Conservation (phyloP, 371 early-diverging fungal species). For the Nosema muscidifuracis region DNA sequence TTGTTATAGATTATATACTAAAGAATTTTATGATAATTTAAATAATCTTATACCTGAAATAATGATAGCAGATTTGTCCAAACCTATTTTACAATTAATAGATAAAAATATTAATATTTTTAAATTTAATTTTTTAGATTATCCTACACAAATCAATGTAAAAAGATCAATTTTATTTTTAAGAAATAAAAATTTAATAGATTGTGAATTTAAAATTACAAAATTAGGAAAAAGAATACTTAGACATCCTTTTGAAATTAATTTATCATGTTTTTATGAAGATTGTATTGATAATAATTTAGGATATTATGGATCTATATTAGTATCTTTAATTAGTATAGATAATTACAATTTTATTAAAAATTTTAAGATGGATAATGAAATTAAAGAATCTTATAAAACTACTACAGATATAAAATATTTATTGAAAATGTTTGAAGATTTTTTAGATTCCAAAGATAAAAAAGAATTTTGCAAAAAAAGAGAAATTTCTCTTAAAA, state of each 20-base stretch:
- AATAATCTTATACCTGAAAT: conserved; percentile 85
- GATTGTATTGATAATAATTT: conserved; percentile 7
- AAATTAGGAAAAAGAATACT: conserved; percentile 45
- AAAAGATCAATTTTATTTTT: background rate
- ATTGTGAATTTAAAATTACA: conserved; percentile 42
- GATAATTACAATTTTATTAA: conserved; percentile 57
- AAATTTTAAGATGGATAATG: conserved; percentile 3
- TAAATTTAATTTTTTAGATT: conserved; percentile 43
- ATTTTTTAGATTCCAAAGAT: conserved; percentile 38
- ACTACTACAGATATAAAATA: conserved; percentile 46
- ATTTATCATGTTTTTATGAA: conserved; percentile 46
- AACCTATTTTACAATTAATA: conserved; percentile 74
- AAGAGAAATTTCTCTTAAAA: conserved; percentile 23
- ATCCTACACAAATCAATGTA: conserved; percentile 37
- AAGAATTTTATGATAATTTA: conserved; percentile 82
- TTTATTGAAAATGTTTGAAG: conserved; percentile 30
- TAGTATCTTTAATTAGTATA: conserved; percentile 43
- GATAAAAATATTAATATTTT: conserved; percentile 35
- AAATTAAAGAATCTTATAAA: background rate
- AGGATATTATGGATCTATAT: conserved; percentile 28
- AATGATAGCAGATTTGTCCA: conserved; percentile 78
- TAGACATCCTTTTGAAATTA: conserved; percentile 48
- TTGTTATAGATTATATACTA: conserved; percentile 90
- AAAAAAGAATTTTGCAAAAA: conserved; percentile 43
- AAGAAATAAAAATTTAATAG: background rate